Evolutionary conservation across 192 early-diverging fungal species (phyloP).

Genomic region (Chytriomyces confervae): DNA sequence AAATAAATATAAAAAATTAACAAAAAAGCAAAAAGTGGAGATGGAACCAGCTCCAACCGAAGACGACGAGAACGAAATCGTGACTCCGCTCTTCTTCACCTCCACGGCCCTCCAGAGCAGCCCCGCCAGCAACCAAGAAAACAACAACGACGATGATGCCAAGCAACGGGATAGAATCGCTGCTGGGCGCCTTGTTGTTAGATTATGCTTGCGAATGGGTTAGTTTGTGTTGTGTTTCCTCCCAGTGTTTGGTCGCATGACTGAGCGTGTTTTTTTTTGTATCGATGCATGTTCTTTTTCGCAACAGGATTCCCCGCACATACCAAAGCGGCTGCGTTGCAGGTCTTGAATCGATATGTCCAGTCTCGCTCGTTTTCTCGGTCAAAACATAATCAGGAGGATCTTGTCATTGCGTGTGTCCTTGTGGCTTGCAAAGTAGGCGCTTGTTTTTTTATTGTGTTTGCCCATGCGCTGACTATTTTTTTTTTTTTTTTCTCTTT

Average conservation of each 20-base stretch:
- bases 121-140: neutral
- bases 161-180: neutral
- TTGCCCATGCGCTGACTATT: too few species aligned
- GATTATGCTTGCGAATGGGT: slow-evolving; percentile 11
- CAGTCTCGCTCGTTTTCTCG: neutral
- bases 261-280: neutral
- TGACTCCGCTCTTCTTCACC: slow-evolving; percentile 3
- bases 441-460: too few species aligned
- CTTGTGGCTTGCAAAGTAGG: slow-evolving; percentile 78
- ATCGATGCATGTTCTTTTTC: neutral
- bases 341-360: neutral
- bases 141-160: neutral
- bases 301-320: neutral
- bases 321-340: neutral
- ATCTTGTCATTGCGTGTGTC: slow-evolving; percentile 70
- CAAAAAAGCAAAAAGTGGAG: neutral
- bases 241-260: neutral
- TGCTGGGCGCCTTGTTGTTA: neutral
- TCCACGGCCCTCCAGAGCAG: neutral
- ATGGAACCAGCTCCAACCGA: neutral
- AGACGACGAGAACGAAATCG: neutral
- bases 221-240: slow-evolving; percentile 5
- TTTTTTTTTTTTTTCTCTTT: too few species aligned
- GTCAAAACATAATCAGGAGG: slow-evolving; percentile 36
- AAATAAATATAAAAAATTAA: neutral